Conservation (phyloP, 345 rosid genomes). For the Populus ilicifolia region DNA sequence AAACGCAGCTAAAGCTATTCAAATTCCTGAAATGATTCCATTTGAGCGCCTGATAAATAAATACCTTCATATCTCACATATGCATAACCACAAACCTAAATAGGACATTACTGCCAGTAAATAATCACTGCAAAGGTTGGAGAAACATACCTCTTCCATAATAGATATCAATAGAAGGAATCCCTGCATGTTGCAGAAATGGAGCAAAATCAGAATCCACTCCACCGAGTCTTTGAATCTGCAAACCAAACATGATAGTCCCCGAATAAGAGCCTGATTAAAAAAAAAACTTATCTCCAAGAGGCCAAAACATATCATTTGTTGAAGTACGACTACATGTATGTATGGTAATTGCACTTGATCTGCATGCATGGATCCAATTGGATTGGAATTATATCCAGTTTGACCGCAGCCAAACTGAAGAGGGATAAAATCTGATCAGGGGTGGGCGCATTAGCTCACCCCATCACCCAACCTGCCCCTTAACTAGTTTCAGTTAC, state of each 20-base stretch:
- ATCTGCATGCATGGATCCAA: no score
- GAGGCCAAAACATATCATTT: constrained; percentile 1
- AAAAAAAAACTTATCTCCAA: constrained; percentile 9
- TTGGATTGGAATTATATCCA: no score
- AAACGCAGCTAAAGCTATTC: background rate
- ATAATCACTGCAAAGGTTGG: background rate
- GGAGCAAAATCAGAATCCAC: constrained; percentile 92
- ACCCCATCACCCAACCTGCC: no score
- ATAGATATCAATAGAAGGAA: constrained; percentile 83
- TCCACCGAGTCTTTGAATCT: constrained; percentile 82
- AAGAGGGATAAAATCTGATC: no score
- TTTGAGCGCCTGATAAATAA: background rate
- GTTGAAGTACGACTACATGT: background rate
- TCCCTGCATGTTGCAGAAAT: constrained; percentile 90
- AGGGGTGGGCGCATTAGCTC: no score
- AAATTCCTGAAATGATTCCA: background rate
- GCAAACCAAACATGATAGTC: constrained; percentile 22
- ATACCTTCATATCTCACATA: background rate
- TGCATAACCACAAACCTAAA: background rate
- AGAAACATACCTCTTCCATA: constrained; percentile 72
- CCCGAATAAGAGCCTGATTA: background rate
- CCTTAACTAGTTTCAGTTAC: no score
- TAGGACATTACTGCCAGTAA: background rate
- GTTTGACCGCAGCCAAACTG: no score
- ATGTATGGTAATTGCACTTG: no score